A percentile compares a stretch with the other conserved stretches of the same genome.
These are phyloP conservation scores for Neurospora sp. DNA, from an alignment of 495 filamentous ascomycete species.

Conservation along the genomic window DNA sequence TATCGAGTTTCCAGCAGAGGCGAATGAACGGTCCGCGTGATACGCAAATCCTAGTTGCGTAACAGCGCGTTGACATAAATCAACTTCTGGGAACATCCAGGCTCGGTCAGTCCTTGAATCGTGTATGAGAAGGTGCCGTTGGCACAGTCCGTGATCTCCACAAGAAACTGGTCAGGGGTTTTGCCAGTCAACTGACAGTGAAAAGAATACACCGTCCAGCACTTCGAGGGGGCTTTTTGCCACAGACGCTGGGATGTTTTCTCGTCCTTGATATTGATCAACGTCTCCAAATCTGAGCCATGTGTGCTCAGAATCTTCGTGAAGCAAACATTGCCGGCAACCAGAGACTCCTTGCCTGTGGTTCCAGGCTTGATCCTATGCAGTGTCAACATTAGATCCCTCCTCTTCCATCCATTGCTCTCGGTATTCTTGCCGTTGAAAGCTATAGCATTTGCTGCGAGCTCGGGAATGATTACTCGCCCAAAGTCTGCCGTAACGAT, in stretches of 20 bases:
- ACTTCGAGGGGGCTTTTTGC: constrained; percentile 4
- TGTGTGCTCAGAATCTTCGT: constrained; percentile 31
- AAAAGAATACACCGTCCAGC: constrained; percentile 41
- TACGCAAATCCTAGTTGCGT: constrained; percentile 34
- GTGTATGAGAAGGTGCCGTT: constrained; percentile 14
- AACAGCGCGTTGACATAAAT: constrained; percentile 33
- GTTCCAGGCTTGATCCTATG: background rate
- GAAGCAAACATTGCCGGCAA: constrained; percentile 19
- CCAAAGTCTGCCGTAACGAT: constrained; percentile 32
- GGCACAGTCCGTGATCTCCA: constrained; percentile 42
- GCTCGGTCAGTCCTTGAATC: constrained; percentile 10
- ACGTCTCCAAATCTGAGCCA: constrained; percentile 24
- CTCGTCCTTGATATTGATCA: constrained; percentile 20
- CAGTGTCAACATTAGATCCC: constrained; percentile 9
- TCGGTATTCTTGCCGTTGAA: constrained; percentile 9
- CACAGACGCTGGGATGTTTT: constrained; percentile 9
- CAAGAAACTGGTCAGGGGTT: constrained; percentile 21
- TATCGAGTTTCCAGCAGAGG: constrained; percentile 12
- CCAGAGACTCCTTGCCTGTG: background rate
- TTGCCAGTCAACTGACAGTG: constrained; percentile 23
- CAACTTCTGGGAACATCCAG: constrained; percentile 4
- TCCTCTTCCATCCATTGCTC: constrained; percentile 12
- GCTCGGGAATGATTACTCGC: constrained; percentile 22
- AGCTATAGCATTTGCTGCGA: constrained; percentile 4
- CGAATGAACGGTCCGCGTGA: constrained; percentile 10